These are phyloP conservation scores for Kurtzmaniella quercitrusa DNA, from an alignment of 1,139 yeast species.

Conservation along the genomic window DNA sequence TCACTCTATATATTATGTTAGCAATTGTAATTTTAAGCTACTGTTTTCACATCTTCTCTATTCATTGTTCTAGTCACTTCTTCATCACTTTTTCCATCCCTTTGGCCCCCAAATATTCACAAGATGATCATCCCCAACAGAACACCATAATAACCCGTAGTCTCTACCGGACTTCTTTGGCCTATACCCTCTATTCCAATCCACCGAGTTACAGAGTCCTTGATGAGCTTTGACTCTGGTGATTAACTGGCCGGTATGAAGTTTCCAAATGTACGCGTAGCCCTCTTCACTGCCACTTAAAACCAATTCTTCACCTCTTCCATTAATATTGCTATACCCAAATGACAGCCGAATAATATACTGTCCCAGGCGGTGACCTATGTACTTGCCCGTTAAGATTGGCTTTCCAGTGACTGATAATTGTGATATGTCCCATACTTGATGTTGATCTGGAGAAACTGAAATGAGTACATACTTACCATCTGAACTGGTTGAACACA, in stretches of 20 bases:
- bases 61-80: neutral
- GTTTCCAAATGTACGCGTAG: conserved; percentile 75
- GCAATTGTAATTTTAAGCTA: too few species aligned
- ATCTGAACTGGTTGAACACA: conserved; percentile 36
- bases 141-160: conserved; percentile 60
- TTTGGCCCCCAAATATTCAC: conserved; percentile 63
- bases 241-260: conserved; percentile 65
- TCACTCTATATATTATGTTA: too few species aligned
- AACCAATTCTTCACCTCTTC: conserved; percentile 51
- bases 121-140: conserved; percentile 78
- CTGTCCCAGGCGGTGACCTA: conserved; percentile 69
- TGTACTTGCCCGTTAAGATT: conserved; percentile 53
- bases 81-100: conserved; percentile 8
- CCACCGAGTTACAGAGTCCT: conserved; percentile 68
- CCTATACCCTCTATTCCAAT: conserved; percentile 54
- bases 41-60: too few species aligned
- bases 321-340: conserved; percentile 36
- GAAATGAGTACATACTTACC: conserved; percentile 57
- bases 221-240: conserved; percentile 59
- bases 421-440: conserved; percentile 62
- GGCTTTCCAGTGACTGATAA: conserved; percentile 14
- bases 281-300: conserved; percentile 86
- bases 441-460: conserved; percentile 74
- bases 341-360: conserved; percentile 76
- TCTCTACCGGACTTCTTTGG: conserved; percentile 18